These are phyloP conservation scores for Castanea crenata DNA, from an alignment of 306 rosid species.

Conservation along the genomic window DNA sequence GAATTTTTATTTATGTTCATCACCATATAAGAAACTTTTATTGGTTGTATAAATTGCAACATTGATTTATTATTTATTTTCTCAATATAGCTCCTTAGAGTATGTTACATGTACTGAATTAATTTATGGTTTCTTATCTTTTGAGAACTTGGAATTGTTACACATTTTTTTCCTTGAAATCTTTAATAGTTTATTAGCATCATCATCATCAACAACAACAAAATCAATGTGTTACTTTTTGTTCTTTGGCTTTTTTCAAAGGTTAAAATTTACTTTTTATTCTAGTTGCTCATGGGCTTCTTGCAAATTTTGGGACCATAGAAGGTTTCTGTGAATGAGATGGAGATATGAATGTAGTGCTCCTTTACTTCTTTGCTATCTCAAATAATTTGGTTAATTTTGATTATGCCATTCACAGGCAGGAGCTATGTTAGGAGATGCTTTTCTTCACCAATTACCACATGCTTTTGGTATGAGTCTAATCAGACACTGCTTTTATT, in stretches of 20 bases:
- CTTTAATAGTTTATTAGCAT: no score
- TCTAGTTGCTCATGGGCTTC: no score
- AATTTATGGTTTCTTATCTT: not conserved
- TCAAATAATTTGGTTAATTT: constrained; percentile 18
- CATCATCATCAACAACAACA: no score
- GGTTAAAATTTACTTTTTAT: no score
- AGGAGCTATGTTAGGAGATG: constrained; percentile 98
- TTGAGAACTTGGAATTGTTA: not conserved
- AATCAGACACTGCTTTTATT: constrained; percentile 14
- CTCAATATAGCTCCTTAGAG: not conserved
- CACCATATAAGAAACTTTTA: not conserved
- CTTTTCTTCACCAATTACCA: constrained; percentile 96
- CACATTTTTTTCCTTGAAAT: no score
- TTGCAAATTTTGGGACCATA: no score
- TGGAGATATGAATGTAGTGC: not conserved
- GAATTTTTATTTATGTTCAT: not conserved
- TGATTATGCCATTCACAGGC: constrained; percentile 57
- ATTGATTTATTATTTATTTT: not conserved
- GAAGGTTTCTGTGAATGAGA: no score
- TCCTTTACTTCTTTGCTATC: constrained; percentile 5
- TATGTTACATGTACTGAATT: not conserved
- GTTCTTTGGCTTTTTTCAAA: no score
- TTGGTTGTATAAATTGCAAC: not conserved
- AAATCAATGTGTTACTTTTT: no score
- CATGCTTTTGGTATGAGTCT: constrained; percentile 86